Evolutionary conservation across 345 rosid genomes (phyloP), one percentile per base, ranked within the genome.

Genomic region (Pistacia integerrima): DNA sequence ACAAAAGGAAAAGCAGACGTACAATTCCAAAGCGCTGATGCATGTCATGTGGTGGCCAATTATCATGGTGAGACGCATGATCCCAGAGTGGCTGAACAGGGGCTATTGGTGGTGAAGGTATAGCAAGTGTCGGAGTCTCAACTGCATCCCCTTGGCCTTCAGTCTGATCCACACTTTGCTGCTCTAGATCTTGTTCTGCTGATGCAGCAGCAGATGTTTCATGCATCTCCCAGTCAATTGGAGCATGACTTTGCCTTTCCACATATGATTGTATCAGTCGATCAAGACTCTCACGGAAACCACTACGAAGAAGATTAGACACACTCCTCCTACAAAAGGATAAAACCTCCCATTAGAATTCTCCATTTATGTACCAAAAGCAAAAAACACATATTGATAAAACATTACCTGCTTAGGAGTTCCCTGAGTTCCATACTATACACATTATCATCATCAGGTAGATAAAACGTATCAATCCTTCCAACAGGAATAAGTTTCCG

Each of bases 201-300:
- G 85, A 67, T 49, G 80, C 80, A 62, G 87, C 78, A 58, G 90
- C 80, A 72, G 85, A 86, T 49, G 86, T 82, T 77, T 80, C 98
- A 61, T 85, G 77, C 79, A 88, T 83, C 74, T 92, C 97, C 98
- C 92, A 87, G 30, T 92, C 91, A 54, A 80, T 80, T 48, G 91
- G 75, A 65, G 79, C 84, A 76, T 80, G 90, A 78, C 90, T 89
- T 90, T 90, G 93, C 87, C 99, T 90, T 82, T 93, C 91, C 82
- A 89, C 92, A 73, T 93, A 90, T 59, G 99, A 92, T 74, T 83
- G 98, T 70, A 93, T 75, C 85, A 95, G 82, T 57, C 89, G 98
- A 78, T 93, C 91, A 70, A 95, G 99, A 79, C 89, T 90, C 80
- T 90, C 89, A 16, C 98, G 93, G 81, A 95, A 95, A 79, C 92